Evolutionary conservation across 2,329 filamentous ascomycete species (phyloP).

Genomic region (Alternaria postmessia): DNA sequence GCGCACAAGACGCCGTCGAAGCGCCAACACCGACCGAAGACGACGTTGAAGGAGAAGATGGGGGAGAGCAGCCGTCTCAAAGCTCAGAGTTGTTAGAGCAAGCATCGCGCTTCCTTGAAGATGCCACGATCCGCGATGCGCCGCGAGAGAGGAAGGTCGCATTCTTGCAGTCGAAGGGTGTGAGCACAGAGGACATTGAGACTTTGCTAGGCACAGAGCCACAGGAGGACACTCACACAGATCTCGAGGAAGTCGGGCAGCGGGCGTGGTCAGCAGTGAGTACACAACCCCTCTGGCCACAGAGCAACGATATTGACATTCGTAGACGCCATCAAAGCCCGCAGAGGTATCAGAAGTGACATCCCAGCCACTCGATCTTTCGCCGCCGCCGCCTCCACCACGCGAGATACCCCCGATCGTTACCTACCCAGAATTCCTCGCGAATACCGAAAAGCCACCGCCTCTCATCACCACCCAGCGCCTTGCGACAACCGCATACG

Average conservation of each 20-base stretch:
- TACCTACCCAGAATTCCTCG: constrained; percentile 72
- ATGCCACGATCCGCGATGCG: constrained; percentile 74
- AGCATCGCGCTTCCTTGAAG: constrained; percentile 77
- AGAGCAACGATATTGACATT: constrained; percentile 16
- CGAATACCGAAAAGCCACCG: constrained; percentile 65
- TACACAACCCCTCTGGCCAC: neutral
- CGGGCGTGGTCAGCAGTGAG: constrained; percentile 42
- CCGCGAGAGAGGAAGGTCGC: constrained; percentile 75
- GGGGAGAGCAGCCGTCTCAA: constrained; percentile 10
- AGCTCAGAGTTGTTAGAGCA: constrained; percentile 62
- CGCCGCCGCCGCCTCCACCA: constrained; percentile 24
- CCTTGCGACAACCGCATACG: constrained; percentile 65
- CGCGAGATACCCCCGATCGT: constrained; percentile 67
- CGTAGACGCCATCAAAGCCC: constrained; percentile 29
- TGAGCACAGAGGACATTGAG: constrained; percentile 72
- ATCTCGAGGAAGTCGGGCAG: constrained; percentile 34
- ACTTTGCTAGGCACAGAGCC: constrained; percentile 61
- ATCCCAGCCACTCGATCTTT: constrained; percentile 50
- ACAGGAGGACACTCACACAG: constrained; percentile 19
- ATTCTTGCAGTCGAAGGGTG: constrained; percentile 80
- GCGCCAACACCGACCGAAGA: constrained; percentile 25
- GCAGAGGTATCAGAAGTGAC: constrained; percentile 19
- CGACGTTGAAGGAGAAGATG: constrained; percentile 7
- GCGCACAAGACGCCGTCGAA: constrained; percentile 23
- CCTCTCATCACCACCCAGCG: constrained; percentile 66